Evolutionary conservation across 768 basidiomycete species (phyloP).

Genomic region (Mycena venus): DNA sequence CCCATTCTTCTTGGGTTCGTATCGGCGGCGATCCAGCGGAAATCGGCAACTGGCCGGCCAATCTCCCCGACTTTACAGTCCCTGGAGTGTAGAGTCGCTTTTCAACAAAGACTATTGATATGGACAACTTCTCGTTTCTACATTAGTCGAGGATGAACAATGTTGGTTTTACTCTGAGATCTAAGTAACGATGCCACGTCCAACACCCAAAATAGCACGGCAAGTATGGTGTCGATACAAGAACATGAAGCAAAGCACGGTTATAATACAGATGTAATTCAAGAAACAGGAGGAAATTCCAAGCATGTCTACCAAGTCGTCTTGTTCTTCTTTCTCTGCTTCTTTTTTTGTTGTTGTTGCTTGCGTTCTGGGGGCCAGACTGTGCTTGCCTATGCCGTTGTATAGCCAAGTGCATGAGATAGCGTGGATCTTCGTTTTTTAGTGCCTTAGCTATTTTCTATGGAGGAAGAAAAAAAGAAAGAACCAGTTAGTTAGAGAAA

Average conservation of each 20-base stretch:
- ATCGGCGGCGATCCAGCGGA: slow-evolving; percentile 67
- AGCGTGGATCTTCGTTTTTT: slow-evolving; percentile 29
- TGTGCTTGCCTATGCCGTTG: neutral
- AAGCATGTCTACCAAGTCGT: slow-evolving; percentile 2
- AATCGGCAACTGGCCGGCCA: slow-evolving; percentile 67
- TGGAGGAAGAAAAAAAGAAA: neutral
- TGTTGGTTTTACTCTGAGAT: no score
- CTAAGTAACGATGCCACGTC: no score
- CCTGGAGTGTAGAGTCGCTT: no score
- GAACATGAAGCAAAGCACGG: neutral
- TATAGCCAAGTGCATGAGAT: neutral
- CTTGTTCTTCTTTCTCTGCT: slow-evolving; percentile 21
- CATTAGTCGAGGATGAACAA: no score
- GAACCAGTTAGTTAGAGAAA: neutral
- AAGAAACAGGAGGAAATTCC: neutral
- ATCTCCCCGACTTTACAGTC: slow-evolving; percentile 26
- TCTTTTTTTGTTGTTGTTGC: slow-evolving; percentile 10
- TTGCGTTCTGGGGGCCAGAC: neutral
- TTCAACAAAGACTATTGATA: no score
- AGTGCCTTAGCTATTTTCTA: slow-evolving; percentile 21
- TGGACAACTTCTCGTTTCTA: no score
- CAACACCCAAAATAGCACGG: no score
- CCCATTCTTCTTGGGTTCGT: slow-evolving; percentile 63
- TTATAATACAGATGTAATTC: neutral
- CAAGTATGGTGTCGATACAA: no score